Evolutionary conservation across 257 asterid species (phyloP), one percentile per base, ranked within the genome.

Genomic region (Eucommia ulmoides): DNA sequence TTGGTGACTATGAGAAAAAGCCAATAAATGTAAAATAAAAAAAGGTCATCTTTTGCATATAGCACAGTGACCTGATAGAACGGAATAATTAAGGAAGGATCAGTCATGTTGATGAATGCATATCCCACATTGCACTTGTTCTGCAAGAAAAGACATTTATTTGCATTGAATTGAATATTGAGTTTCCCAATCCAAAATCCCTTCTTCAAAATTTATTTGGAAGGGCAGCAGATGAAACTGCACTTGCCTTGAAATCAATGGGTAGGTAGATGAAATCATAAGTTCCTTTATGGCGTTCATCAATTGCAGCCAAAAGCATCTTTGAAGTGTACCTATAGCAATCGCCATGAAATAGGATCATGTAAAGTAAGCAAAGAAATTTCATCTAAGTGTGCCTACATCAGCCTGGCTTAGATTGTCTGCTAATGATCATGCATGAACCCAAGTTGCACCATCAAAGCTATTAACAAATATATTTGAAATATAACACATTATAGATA

Each of bases 91-190:
- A 72, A 81, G 60, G 94, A 21, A 53, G 99, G 93, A 9, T 86
- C 94, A 16, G 83, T 81, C 99, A 91, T 91, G 74, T 91, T 91
- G 73, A 91, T 91, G 70, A 86, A 91, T 22, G 99, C 99, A 65
- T 91, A 91, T 14, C 99, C 99, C 35, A 91, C 99, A 50, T 91
- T 91, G 81, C 99, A 91, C 65, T 91, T 91, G 75, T 91, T 91
- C 99, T 91, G 95, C 76, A 78, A 72, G 59, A 63, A 52, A 58
- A 51, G 52, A 5, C 8, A 5, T 29, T 5, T 29, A 12, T 29
- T 29, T 5, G 38, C 12, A 29, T 35, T 35, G 16, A 35, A 35
- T 11, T 9, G 16, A 35, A 35, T 9, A 11, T 35, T 35, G 44
- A 35, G 11, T 35, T 17, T 9, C 44, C 44, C 44, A 15, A 35